phyloP scores from a whole-genome alignment of 2,329 filamentous ascomycete species.

The Pestalotiopsis sp. region DNA sequence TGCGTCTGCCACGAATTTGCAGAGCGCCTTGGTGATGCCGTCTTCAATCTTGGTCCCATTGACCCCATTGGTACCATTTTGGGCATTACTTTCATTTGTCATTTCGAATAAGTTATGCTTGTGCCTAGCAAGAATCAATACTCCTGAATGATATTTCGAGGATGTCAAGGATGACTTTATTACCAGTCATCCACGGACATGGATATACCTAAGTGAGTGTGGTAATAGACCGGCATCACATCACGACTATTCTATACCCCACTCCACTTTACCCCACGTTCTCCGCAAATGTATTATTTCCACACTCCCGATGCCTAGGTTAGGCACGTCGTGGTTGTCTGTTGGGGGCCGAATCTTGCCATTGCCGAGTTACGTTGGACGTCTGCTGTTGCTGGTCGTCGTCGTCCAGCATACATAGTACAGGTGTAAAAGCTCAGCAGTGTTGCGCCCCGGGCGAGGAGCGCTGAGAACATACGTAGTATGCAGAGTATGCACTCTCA shows the following conservation, averaged over 20 bases:
- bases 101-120: neutral
- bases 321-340: neutral
- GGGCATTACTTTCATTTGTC: neutral
- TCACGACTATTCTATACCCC: neutral
- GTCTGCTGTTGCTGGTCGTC: no score
- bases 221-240: neutral
- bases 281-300: slow-evolving; percentile 10
- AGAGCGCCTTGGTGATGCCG: slow-evolving; percentile 20
- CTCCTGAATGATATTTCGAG: neutral
- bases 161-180: neutral
- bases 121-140: neutral
- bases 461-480: no score
- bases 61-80: neutral
- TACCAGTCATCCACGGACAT: neutral
- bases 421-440: no score
- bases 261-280: slow-evolving; percentile 9
- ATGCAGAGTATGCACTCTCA: no score
- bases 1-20: slow-evolving; percentile 22
- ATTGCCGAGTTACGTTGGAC: no score
- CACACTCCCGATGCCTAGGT: neutral
- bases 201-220: neutral
- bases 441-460: no score
- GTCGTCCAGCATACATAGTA: no score
- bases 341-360: neutral
- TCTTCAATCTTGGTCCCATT: neutral